Evolutionary conservation across 768 basidiomycete species (phyloP), one percentile per base, ranked within the genome.

Genomic region (Sistotremastrum suecicum): DNA sequence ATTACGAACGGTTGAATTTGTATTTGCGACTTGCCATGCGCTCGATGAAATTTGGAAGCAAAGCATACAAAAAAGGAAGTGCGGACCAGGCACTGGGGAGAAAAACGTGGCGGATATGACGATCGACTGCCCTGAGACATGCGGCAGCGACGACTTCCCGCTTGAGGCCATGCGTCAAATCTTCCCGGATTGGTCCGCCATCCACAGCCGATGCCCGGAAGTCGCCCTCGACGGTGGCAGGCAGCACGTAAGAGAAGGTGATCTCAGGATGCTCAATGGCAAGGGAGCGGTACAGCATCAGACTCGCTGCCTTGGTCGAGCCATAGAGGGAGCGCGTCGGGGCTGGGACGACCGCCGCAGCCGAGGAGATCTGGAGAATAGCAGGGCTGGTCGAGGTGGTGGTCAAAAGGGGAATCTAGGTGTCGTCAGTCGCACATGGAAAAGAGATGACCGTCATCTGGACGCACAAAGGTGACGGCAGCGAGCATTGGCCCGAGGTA

Each of bases 291-390:
- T 78, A 89, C 46, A 91, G 76, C 4, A 80, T 51, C 31, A 86
- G 71, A 1, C 83, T 77, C 0, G 89, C 83, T 2, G 81, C 69
- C 60, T 97, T 95, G 7, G 83, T 85, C 3, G 88, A 76, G 0
- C 73, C 77, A 57, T 97, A 97, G 34, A 97, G 63, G 1, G 85
- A 66, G 5, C 91, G 80, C 1, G 85, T 89, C 1, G 91, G 91
- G 0, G 90, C 77, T 2, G 91, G 85, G 34, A 91, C 78, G 5
- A 81, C 66, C 2, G 86, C 76, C 2, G 81, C 91, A 3, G 82
- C 65, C 31, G 80, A 83, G 5, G 87, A 87, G 34, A 95, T 58
- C 37, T 92, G 75, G 30, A 88, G 73, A 35, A 94, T 68, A 0
- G 85, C 75, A 0, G 90, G 89, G 0, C 74, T 68, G 0, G 58